phyloP scores from a whole-genome alignment of 768 basidiomycete genomes.

The Dioszegia aurantiaca region DNA sequence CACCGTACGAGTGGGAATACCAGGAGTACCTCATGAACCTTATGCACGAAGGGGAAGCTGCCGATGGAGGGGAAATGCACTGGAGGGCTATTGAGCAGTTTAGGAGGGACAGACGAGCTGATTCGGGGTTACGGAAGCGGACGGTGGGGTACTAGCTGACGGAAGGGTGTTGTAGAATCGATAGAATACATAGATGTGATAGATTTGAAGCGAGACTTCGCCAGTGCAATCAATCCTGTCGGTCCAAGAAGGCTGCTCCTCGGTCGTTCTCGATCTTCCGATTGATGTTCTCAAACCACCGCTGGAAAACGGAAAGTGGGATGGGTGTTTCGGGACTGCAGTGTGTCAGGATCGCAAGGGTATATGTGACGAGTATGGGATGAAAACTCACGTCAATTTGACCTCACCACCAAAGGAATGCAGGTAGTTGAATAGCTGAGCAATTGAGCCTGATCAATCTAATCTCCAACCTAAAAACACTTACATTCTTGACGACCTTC shows the following conservation, averaged over 20 bases:
- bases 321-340: conserved; percentile 51
- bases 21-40: conserved; percentile 43
- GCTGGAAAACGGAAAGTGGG: conserved; percentile 50
- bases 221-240: conserved; percentile 30
- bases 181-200: neutral
- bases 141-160: conserved; percentile 40
- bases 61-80: conserved; percentile 16
- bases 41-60: conserved; percentile 38
- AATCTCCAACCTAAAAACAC: conserved; percentile 16
- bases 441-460: neutral
- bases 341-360: too few relatives aligned
- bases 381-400: conserved; percentile 46
- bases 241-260: conserved; percentile 44
- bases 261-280: conserved; percentile 48
- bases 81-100: conserved; percentile 44
- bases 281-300: conserved; percentile 49
- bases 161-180: neutral
- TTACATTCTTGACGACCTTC: conserved; percentile 51
- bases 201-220: too few relatives aligned
- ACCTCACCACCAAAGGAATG: conserved; percentile 51
- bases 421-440: conserved; percentile 50
- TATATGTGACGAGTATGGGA: too few relatives aligned
- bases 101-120: conserved; percentile 37
- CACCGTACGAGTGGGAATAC: conserved; percentile 47
- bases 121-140: conserved; percentile 35